Base-by-base conservation (phyloP, 768 basidiomycete species). In the Termitomyces sp. region DNA sequence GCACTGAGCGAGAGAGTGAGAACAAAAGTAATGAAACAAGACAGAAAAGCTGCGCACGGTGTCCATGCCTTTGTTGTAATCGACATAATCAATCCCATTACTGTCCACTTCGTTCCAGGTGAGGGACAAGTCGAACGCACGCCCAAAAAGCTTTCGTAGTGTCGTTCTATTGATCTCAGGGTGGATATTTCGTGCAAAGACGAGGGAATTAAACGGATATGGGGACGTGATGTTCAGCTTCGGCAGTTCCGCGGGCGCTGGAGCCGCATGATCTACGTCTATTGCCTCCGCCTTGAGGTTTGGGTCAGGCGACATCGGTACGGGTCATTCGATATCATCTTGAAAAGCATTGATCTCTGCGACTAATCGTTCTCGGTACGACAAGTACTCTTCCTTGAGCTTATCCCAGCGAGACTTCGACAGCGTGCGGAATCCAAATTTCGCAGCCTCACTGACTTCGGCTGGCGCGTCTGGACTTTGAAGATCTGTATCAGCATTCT, bases 91-190 rank as follows among this genome's bases (percentile, higher is more conserved):
- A 28, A 93, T 66, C 2, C 74, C 80, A 7, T 70, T 68, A 26
- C 56, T 34, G 42, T 62, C 19, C 34, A 55, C 15, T 32, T 54
- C 51, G 21, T 54, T 53, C 10, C 37, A 56, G 17, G 35, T 41
- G 26, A 57, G 28, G 2, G 55, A 6, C n/a, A 22, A 41, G 5
- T 15, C 40, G 43, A 83, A 76, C 2, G 80, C 75, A 7, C 64
- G 65, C 0, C 73, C 62, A 56, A 91, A 84, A 5, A 90, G 65
- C 2, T 72, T 66, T 42, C 82, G 85, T 15, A 93, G 73, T 0
- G 87, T 85, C 0, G 91, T 92, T 67, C 90, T 92, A 66, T 91
- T 93, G 26, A 89, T 89, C 54, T 83, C 82, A 2, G 80, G 72
- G 56, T 91, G 86, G 8, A 93, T 63, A 65, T 89, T 78, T 42